A percentile compares a stretch with the other conserved stretches of the same genome.
Conservation (phyloP, 2,329 filamentous ascomycete genomes). For the Amauroascus niger region DNA sequence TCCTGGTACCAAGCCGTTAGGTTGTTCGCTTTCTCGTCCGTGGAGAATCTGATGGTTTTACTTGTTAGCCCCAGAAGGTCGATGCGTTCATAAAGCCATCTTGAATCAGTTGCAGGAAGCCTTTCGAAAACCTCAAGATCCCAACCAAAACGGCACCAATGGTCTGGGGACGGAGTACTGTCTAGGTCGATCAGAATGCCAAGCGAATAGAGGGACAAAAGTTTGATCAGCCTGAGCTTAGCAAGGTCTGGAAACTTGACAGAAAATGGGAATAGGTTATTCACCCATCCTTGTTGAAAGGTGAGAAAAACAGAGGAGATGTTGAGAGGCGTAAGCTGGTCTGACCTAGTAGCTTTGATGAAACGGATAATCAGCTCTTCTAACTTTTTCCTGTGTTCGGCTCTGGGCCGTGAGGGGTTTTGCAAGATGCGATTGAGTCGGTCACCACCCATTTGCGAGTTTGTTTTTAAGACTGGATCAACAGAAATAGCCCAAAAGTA, state of each 20-base stretch:
- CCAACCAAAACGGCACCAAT: constrained; percentile 4
- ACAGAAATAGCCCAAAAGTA: constrained; percentile 8
- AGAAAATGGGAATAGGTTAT: not conserved
- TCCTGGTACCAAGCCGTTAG: not conserved
- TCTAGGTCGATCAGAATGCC: constrained; percentile 10
- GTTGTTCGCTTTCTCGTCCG: too few relatives aligned
- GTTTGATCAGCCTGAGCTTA: constrained; percentile 10
- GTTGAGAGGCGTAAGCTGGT: not conserved
- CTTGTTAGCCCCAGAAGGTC: not conserved
- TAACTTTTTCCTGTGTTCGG: not conserved
- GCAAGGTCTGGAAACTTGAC: not conserved
- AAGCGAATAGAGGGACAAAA: constrained; percentile 8
- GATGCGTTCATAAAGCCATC: constrained; percentile 10
- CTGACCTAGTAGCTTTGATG: not conserved
- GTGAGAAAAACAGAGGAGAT: not conserved
- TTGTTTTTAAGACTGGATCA: not conserved
- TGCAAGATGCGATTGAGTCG: not conserved
- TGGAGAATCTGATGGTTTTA: not conserved
- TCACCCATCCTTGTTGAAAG: not conserved
- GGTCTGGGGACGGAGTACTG: not conserved
- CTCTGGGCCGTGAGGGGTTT: constrained; percentile 2
- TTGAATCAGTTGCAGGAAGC: constrained; percentile 6
- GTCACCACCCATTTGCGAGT: not conserved
- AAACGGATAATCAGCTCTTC: constrained; percentile 6
- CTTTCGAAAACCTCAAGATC: not conserved